Evolutionary conservation across 352 stramenopile species (phyloP).

Genomic region (Globisporangium camurandrum): DNA sequence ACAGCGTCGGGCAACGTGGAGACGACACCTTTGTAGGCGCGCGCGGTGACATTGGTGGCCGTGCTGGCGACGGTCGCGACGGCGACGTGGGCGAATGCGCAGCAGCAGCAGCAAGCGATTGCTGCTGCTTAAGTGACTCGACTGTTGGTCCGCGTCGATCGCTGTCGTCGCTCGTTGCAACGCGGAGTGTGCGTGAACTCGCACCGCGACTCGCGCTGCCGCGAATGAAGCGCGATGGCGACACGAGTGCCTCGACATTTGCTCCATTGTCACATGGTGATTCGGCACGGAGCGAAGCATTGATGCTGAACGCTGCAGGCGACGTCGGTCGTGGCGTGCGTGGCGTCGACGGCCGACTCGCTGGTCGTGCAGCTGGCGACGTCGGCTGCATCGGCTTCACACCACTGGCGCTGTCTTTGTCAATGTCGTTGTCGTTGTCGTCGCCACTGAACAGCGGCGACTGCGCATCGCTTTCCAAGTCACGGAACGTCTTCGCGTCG

Average conservation of each 20-base stretch:
- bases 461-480: slow-evolving; percentile 22
- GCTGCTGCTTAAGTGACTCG: slow-evolving; percentile 3
- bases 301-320: neutral
- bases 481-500: slow-evolving; percentile 28
- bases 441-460: slow-evolving; percentile 1
- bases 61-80: neutral
- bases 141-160: slow-evolving; percentile 1
- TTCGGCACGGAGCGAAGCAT: neutral
- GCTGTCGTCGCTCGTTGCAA: slow-evolving; percentile 1
- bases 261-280: neutral
- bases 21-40: slow-evolving; percentile 3
- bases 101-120: neutral
- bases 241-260: neutral
- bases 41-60: slow-evolving; percentile 5
- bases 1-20: neutral
- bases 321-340: slow-evolving; percentile 10
- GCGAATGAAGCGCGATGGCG: neutral
- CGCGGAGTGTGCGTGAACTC: slow-evolving; percentile 26
- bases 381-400: neutral
- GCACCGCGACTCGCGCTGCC: neutral
- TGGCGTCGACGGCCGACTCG: slow-evolving; percentile 15
- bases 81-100: neutral
- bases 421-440: slow-evolving; percentile 1
- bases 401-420: neutral
- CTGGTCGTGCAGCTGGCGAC: neutral